Percentiles rank a stretch among this genome's conserved stretches.
Evolutionary conservation across 352 stramenopile genomes (phyloP).

Genomic region (Phytophthora fragariae): DNA sequence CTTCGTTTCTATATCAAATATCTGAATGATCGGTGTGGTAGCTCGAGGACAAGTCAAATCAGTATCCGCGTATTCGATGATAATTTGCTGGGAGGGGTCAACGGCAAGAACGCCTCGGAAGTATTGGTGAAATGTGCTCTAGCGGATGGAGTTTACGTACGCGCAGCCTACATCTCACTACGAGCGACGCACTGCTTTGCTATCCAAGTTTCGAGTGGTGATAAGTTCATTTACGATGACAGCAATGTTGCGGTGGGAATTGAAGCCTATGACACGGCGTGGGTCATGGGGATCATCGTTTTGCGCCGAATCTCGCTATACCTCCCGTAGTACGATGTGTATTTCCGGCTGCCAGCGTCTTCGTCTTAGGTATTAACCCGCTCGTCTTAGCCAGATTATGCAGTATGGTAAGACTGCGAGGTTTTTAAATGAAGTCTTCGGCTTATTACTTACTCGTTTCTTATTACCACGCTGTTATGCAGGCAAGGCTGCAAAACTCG

Average conservation of each 20-base stretch:
- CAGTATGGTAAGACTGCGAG: no score
- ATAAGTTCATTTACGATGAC: not conserved
- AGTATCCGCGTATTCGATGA: not conserved
- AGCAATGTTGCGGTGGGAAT: not conserved
- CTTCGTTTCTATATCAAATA: slow-evolving; percentile 1
- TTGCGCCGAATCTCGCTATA: not conserved
- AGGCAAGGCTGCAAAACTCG: no score
- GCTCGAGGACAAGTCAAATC: not conserved
- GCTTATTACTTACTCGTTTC: no score
- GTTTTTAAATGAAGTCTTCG: not conserved
- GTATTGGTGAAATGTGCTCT: not conserved
- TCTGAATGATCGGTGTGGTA: slow-evolving; percentile 1
- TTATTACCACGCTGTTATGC: no score
- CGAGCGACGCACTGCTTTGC: not conserved
- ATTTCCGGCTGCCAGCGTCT: no score
- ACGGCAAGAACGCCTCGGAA: not conserved
- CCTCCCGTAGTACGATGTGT: not conserved
- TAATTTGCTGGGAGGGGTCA: not conserved
- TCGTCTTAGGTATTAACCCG: no score
- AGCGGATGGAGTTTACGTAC: not conserved
- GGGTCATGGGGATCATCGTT: not conserved
- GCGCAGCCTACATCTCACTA: not conserved
- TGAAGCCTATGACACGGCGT: not conserved
- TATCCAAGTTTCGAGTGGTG: not conserved
- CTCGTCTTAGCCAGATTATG: no score